These are phyloP conservation scores for Filosporella fistucella DNA, from an alignment of 495 filamentous ascomycete species.

Conservation along the genomic window DNA sequence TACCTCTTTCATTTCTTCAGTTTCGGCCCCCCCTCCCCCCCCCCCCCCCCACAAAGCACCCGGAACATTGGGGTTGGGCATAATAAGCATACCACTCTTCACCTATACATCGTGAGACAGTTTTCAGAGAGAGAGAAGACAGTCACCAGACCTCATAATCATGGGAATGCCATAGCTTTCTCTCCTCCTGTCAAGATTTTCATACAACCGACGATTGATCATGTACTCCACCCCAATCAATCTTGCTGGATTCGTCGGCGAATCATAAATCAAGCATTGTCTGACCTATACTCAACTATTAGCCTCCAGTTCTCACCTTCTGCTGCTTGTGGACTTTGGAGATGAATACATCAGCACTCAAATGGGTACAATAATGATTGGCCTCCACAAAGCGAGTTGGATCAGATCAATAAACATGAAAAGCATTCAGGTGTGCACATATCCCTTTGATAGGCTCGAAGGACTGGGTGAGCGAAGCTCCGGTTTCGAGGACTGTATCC, in stretches of 20 bases:
- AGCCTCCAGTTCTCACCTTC: constrained; percentile 13
- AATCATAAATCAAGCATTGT: constrained; percentile 79
- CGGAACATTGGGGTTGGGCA: constrained; percentile 53
- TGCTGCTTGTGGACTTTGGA: no score
- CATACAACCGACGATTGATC: constrained; percentile 69
- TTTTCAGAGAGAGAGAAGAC: not conserved
- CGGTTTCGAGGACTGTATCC: constrained; percentile 61
- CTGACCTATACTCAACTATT: constrained; percentile 19
- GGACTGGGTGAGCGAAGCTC: constrained; percentile 51
- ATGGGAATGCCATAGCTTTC: constrained; percentile 41
- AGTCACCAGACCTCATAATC: constrained; percentile 32
- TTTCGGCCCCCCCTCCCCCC: constrained; percentile 29
- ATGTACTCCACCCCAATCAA: constrained; percentile 92
- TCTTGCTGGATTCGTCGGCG: constrained; percentile 55
- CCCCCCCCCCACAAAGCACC: constrained; percentile 60
- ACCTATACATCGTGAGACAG: not conserved
- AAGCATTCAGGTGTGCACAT: constrained; percentile 44
- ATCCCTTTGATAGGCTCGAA: constrained; percentile 72
- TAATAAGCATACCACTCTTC: constrained; percentile 31
- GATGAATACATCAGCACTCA: constrained; percentile 53
- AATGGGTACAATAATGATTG: constrained; percentile 33
- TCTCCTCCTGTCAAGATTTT: constrained; percentile 67
- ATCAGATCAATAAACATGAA: constrained; percentile 33
- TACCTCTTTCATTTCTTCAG: constrained; percentile 32
- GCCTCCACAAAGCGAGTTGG: constrained; percentile 28